A percentile compares a stretch with the other conserved stretches of the same genome.
Evolutionary conservation across 2,329 filamentous ascomycete genomes (phyloP).

Genomic region (Seiridium unicorne): DNA sequence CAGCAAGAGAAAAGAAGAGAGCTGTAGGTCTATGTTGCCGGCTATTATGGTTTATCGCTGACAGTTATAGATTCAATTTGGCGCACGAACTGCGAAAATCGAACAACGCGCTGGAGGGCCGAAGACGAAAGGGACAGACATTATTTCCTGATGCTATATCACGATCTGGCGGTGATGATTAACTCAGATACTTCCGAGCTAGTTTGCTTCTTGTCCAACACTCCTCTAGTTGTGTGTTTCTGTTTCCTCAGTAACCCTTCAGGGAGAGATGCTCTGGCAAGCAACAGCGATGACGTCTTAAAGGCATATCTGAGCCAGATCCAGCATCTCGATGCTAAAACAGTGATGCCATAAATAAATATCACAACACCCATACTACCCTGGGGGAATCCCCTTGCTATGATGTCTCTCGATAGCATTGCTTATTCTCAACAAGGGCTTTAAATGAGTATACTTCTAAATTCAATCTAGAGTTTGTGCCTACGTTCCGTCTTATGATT

Average conservation of each 20-base stretch:
- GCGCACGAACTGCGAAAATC: conserved; percentile 81
- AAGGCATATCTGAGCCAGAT: conserved; percentile 67
- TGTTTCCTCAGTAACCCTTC: conserved; percentile 45
- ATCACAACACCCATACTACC: no score
- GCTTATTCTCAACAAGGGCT: no score
- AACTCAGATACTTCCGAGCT: conserved; percentile 74
- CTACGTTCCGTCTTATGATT: not conserved
- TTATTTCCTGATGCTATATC: conserved; percentile 40
- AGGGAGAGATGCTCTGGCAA: conserved; percentile 21
- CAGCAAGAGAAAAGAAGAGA: conserved; percentile 87
- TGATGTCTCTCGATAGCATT: no score
- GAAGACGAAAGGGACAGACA: conserved; percentile 66
- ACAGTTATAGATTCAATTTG: conserved; percentile 70
- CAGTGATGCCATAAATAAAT: no score
- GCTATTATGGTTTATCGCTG: conserved; percentile 10
- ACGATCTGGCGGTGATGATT: conserved; percentile 60
- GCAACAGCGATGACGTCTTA: conserved; percentile 47
- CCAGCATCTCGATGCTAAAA: no score
- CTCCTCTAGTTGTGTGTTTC: conserved; percentile 46
- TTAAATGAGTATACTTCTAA: no score
- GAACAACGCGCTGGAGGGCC: conserved; percentile 47
- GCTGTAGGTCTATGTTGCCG: conserved; percentile 56
- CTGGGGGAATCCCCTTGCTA: no score
- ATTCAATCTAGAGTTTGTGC: not conserved
- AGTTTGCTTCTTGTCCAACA: conserved; percentile 17